Evolutionary conservation across 179 eudicot genomes (phyloP), one percentile per base, ranked within the genome.

Genomic region (Beta macrorhiza): DNA sequence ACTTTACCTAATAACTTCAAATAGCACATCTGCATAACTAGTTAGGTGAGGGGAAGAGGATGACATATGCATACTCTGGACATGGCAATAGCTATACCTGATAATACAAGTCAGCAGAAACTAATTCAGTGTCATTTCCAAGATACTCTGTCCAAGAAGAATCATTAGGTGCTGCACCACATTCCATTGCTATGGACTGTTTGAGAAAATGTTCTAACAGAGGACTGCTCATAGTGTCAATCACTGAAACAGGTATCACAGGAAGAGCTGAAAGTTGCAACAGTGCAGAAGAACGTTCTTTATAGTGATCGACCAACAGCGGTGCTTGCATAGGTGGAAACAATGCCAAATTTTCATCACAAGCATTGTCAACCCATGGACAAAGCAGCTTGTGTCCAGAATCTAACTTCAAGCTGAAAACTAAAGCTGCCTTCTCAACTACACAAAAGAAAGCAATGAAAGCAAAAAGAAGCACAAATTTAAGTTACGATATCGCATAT

Each of bases 371-470:
- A 74, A 86, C 84, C 99, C 99, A 96, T 44, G 98, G 97, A 82
- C 99, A 96, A 74, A 89, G 90, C 75, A 83, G 86, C 89, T 92
- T 96, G 83, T 96, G 99, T 75, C 96, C 98, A 74, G 78, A 88
- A 80, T 96, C 94, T 85, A 96, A 88, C 92, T 96, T 94, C 83
- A 96, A 85, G 90, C 99, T 92, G 78, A 91, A 91, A 56, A 96
- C 99, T 76, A 82, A 75, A 61, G 99, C 99, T 80, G 98, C 94
- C 81, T 96, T 96, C 82, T 94, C 98, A 87, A 92, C 99, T 96
- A 88, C 82, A 80, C 58, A 55, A 72, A 67, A 53, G 58, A 69
- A 74, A 55, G 32, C 47, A 52, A 52, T 12, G 71, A 74, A 76
- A 78, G 37, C 25, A 78, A 14, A 72, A 5, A 25, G 12, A 65